Conservation (phyloP, 345 rosid species). For the Garcia nutans region DNA sequence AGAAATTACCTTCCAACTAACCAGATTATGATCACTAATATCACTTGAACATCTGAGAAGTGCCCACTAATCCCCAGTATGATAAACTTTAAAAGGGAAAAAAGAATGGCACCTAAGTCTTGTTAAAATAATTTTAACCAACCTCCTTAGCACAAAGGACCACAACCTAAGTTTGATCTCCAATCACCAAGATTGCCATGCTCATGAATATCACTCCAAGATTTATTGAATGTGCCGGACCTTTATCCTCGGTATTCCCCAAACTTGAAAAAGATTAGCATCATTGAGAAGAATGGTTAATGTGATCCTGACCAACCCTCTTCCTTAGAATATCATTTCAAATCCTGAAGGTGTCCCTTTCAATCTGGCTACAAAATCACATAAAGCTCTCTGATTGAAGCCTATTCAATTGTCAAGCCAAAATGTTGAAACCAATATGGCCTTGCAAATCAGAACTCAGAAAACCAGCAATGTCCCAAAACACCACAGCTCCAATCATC, state of each 20-base stretch:
- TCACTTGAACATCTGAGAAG: not conserved
- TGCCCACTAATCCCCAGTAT: not conserved
- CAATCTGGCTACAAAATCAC: slow-evolving; percentile 19
- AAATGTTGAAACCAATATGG: slow-evolving; percentile 22
- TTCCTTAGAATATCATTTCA: slow-evolving; percentile 15
- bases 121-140: not conserved
- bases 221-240: not conserved
- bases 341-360: slow-evolving; percentile 1
- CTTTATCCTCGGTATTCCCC: slow-evolving; percentile 4
- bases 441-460: slow-evolving; percentile 21
- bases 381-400: slow-evolving; percentile 9
- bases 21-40: not conserved
- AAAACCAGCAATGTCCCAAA: slow-evolving; percentile 32
- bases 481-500: slow-evolving; percentile 34
- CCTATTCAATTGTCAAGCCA: slow-evolving; percentile 18
- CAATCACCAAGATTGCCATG: not conserved
- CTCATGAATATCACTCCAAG: not conserved
- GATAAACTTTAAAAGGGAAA: not conserved
- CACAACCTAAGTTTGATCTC: not conserved
- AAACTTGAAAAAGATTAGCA: slow-evolving; percentile 11
- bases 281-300: slow-evolving; percentile 5
- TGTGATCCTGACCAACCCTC: slow-evolving; percentile 14
- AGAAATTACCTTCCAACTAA: slow-evolving; percentile 6
- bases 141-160: not conserved
- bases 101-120: not conserved